Conservation (phyloP, 108 stramenopile genomes). For the Schizochytrium sp. region DNA sequence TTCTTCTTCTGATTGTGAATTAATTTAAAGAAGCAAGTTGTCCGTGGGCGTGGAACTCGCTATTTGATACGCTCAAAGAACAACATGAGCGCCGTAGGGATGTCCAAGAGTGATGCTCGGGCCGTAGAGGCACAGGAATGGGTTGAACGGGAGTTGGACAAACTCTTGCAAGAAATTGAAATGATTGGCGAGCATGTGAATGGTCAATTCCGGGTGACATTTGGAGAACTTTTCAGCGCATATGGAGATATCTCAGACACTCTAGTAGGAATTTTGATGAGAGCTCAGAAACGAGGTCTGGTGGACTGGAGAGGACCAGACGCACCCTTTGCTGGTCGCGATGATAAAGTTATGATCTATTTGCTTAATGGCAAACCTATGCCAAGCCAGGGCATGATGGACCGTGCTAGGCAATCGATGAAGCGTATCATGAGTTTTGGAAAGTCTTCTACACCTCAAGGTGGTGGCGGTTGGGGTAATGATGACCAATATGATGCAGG, state of each 20-base stretch:
- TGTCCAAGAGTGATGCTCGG: background rate
- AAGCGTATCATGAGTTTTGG: no score
- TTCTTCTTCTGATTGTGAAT: no score
- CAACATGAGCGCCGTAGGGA: background rate
- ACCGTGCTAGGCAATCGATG: no score
- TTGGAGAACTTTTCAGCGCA: slow-evolving; percentile 40
- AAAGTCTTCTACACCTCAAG: no score
- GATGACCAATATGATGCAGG: no score
- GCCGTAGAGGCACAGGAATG: slow-evolving; percentile 3
- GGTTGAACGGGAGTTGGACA: background rate
- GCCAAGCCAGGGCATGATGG: no score
- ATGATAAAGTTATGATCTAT: slow-evolving; percentile 26
- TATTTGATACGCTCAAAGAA: no score
- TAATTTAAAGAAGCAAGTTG: no score
- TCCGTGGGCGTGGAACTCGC: no score
- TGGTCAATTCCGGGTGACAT: background rate
- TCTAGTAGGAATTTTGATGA: slow-evolving; percentile 53
- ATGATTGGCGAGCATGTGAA: background rate
- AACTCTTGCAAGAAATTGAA: slow-evolving; percentile 3
- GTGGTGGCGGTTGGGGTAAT: no score
- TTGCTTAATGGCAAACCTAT: background rate
- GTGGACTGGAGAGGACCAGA: slow-evolving; percentile 39
- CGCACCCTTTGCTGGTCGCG: background rate
- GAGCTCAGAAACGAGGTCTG: slow-evolving; percentile 51
- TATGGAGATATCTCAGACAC: slow-evolving; percentile 60